Evolutionary conservation across 2,329 filamentous ascomycete species (phyloP), one percentile per base, ranked within the genome.

Genomic region (Xylariaceae sp.): DNA sequence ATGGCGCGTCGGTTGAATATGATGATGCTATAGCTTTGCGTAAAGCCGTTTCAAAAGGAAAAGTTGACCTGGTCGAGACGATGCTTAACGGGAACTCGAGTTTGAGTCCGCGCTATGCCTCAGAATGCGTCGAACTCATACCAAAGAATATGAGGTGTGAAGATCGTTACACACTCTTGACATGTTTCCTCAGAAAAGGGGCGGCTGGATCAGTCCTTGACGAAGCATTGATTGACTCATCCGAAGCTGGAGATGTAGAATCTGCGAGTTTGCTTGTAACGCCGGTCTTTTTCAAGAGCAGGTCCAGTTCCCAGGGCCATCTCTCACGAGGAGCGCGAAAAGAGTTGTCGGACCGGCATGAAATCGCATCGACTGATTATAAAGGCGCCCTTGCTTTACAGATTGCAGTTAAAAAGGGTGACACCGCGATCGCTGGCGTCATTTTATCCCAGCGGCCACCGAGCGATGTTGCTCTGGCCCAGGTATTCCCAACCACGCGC

Each of bases 1-100:
- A 82, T 49, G 79, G 79, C 7, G 79, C 79, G 0, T 81, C 80
- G 0, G 69, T 82, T 31, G 79, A 82, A 56, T 78, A 78, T 51
- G 73, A 81, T 38, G 74, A 79, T 44, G 79, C 75, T 0, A 65
- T 70, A 6, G 75, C 75, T 1, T 51, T 84, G 4, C 75, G 76
- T n/a, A 71, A 69, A 19, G 76, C 78, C 3, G 73, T 84, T 1
- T 65, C 71, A 0, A 70, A 67, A 16, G 74, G 75, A 0, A 74
- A 80, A 16, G 58, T 74, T 5, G 73, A 73, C 31, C 65, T 84
- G 0, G 73, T 78, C 0, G 69, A 72, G 18, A 69, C 77, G 2
- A 65, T 84, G 18, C 63, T 84, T 1, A 70, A 61, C 33, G 74
- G 76, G 6, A 68, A 63, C n/a, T 71, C 75, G 0, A 63, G 57